Base-by-base conservation (phyloP, 1,284 basidiomycete genomes). In the Tetrapyrgos nigripes region DNA sequence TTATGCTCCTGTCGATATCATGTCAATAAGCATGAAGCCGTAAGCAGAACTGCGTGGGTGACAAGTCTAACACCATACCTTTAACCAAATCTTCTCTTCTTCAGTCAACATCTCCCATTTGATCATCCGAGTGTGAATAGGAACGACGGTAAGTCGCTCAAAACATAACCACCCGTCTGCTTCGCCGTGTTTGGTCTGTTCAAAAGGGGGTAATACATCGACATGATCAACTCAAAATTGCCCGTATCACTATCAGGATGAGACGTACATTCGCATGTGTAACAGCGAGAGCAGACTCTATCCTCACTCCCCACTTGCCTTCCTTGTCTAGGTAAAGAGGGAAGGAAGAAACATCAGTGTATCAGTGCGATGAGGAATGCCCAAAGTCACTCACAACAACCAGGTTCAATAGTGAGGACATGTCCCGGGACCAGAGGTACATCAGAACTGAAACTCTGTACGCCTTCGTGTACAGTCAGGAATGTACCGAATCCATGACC, bases 51-150 rank as follows among this genome's bases (percentile, higher is more conserved):
- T 40, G 29, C 46, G 45, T 59, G 14, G 44, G 24, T 60, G 28
- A 48, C 56, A 67, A n/a, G n/a, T n/a, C n/a, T n/a, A n/a, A n/a
- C n/a, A n/a, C n/a, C 76, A 43, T 58, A 88, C 89, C 81, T 95
- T 96, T 54, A 98, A 70, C 96, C 96, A 98, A 57, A 84, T 75
- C 67, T 90, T 90, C 79, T 98, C 96, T 57, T 91, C 89, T 68
- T 88, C 90, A 13, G 87, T 87, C 62, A 98, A 82, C 83, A 98
- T 85, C 40, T 74, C 78, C 55, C 89, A 87, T 69, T 95, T 92
- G 55, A 98, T 87, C 83, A 99, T 90, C 64, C 87, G 85, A 3
- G 92, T 93, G 76, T 97, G 93, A 69, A 98, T 97, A 0, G 97
- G 97, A 3, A 96, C 94, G 72, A 89, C 91, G 2, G 96, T 96